These are phyloP conservation scores for Aspergillus haitiensis DNA, from an alignment of 495 filamentous ascomycete species.

Conservation along the genomic window DNA sequence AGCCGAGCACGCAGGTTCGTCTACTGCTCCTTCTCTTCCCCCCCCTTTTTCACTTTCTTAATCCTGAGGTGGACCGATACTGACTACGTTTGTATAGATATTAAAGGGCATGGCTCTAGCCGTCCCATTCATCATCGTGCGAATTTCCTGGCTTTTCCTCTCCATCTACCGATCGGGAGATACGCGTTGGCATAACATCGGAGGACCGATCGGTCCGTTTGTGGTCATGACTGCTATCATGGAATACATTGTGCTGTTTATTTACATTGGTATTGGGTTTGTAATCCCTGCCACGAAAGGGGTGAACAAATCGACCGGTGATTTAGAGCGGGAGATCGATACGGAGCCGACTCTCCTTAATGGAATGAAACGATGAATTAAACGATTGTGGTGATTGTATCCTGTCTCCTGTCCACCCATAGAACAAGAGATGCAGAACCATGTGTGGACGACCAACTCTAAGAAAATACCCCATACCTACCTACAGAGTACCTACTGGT, in stretches of 20 bases:
- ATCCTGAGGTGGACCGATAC: too few species aligned
- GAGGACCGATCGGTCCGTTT: slow-evolving; percentile 28
- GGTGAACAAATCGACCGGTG: not conserved
- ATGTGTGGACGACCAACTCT: too few species aligned
- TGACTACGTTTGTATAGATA: not conserved
- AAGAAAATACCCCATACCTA: too few species aligned
- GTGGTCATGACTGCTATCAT: slow-evolving; percentile 34
- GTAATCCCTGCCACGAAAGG: slow-evolving; percentile 18
- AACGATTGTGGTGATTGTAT: too few species aligned
- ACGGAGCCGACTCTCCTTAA: not conserved
- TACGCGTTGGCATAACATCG: slow-evolving; percentile 26
- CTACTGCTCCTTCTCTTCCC: not conserved
- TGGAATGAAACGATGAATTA: too few species aligned
- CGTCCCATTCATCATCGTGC: slow-evolving; percentile 34
- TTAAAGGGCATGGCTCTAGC: slow-evolving; percentile 25
- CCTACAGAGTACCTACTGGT: too few species aligned
- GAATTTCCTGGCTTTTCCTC: slow-evolving; percentile 31
- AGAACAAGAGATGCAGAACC: too few species aligned
- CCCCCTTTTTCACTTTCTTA: not conserved
- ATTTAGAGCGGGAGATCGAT: not conserved
- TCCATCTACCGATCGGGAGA: slow-evolving; percentile 24
- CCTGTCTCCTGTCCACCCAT: too few species aligned
- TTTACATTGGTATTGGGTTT: slow-evolving; percentile 32
- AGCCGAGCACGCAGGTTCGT: slow-evolving; percentile 19
- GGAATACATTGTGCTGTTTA: slow-evolving; percentile 33